Conservation (phyloP, 306 rosid species). For the Vigna trinervia region DNA sequence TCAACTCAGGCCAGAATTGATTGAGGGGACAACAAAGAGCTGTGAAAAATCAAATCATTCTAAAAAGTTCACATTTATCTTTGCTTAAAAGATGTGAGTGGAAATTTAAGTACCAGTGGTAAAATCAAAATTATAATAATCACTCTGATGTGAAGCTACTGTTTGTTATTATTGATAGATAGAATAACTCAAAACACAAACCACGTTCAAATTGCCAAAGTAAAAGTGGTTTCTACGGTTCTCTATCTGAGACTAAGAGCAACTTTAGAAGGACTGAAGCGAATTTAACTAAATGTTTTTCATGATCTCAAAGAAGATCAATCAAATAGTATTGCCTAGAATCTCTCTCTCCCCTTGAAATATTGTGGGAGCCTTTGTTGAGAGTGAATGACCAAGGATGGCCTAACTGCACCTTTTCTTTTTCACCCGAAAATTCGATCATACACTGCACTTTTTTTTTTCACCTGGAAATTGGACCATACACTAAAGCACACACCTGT, state of each 20-base stretch:
- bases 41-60: slow-evolving; percentile 36
- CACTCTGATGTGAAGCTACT: not conserved
- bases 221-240: not conserved
- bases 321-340: not conserved
- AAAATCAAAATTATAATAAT: slow-evolving; percentile 21
- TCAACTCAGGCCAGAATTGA: slow-evolving; percentile 31
- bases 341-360: slow-evolving; percentile 15
- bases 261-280: slow-evolving; percentile 7
- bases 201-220: not conserved
- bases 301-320: slow-evolving; percentile 1
- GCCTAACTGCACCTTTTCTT: slow-evolving; percentile 18
- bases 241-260: not conserved
- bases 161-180: slow-evolving; percentile 9
- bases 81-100: slow-evolving; percentile 26
- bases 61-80: slow-evolving; percentile 28
- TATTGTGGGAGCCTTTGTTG: slow-evolving; percentile 9
- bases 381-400: slow-evolving; percentile 13
- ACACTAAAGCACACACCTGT: slow-evolving; percentile 22
- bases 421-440: slow-evolving; percentile 9
- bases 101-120: slow-evolving; percentile 14
- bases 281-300: slow-evolving; percentile 1
- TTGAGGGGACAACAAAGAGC: slow-evolving; percentile 38
- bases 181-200: not conserved
- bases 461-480: slow-evolving; percentile 24
- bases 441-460: slow-evolving; percentile 6